These are phyloP conservation scores for Diversispora epigaea DNA, from an alignment of 192 early-diverging fungal species.

Conservation along the genomic window DNA sequence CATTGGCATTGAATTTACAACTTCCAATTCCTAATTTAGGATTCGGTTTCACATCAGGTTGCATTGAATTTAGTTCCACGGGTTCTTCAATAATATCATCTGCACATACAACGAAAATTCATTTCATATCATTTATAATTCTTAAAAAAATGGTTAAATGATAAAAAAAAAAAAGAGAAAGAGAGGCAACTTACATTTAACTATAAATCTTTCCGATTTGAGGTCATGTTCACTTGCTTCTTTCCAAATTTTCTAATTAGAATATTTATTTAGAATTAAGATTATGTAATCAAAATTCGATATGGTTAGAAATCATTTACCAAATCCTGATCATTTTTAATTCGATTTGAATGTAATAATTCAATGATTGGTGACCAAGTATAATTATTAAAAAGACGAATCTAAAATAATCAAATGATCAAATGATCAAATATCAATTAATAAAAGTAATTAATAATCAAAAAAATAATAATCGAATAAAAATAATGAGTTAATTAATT, in stretches of 20 bases:
- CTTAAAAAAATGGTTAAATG: background rate
- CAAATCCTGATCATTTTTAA: slow-evolving; percentile 36
- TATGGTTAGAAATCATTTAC: slow-evolving; percentile 33
- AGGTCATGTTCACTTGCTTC: slow-evolving; percentile 35
- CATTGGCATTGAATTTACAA: slow-evolving; percentile 65
- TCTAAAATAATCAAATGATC: slow-evolving; percentile 37
- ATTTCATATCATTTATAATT: slow-evolving; percentile 2
- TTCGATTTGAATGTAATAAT: slow-evolving; percentile 55
- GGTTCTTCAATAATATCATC: slow-evolving; percentile 60
- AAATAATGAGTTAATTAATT: too few species aligned
- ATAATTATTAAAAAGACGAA: slow-evolving; percentile 68
- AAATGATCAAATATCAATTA: slow-evolving; percentile 4
- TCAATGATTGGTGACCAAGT: slow-evolving; percentile 68
- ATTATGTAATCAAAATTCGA: background rate
- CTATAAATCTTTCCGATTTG: slow-evolving; percentile 29
- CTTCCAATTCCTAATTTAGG: slow-evolving; percentile 71
- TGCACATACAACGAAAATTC: slow-evolving; percentile 31
- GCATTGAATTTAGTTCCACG: slow-evolving; percentile 49
- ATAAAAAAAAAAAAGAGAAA: background rate
- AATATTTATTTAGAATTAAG: background rate
- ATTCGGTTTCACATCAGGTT: slow-evolving; percentile 70
- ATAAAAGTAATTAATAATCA: background rate
- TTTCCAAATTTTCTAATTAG: slow-evolving; percentile 18
- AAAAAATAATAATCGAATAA: too few species aligned
- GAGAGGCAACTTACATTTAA: slow-evolving; percentile 41